Evolutionary conservation across 2,329 filamentous ascomycete species (phyloP).

Genomic region (Cladosporium sp.): DNA sequence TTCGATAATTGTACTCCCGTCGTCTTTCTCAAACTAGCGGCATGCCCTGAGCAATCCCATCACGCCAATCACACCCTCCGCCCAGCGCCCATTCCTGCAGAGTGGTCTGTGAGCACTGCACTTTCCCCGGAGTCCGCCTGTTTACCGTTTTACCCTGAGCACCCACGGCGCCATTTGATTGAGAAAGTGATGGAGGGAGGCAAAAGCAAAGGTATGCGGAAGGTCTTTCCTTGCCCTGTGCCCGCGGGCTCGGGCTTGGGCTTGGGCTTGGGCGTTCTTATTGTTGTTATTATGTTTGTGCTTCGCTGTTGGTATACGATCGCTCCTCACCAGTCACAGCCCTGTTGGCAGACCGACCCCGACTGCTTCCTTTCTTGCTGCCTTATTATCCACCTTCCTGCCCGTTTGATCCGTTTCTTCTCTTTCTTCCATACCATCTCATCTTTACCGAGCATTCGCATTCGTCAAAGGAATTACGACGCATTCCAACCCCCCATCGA

Average conservation of each 20-base stretch:
- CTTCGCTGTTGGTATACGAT: not conserved
- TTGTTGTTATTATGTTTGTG: too few species aligned
- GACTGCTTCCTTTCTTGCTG: not conserved
- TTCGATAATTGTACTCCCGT: not conserved
- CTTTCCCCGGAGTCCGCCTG: conserved; percentile 9
- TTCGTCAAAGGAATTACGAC: not conserved
- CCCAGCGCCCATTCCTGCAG: conserved; percentile 3
- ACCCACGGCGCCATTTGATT: not conserved
- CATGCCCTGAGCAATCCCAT: not conserved
- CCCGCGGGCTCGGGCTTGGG: too few species aligned
- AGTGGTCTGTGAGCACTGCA: conserved; percentile 6
- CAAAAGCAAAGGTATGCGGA: conserved; percentile 7
- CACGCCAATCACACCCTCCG: not conserved
- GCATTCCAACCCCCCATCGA: not conserved
- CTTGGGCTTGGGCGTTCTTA: too few species aligned
- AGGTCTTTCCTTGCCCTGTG: not conserved
- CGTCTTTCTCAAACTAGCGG: conserved; percentile 2
- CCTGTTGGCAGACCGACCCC: too few species aligned
- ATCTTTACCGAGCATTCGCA: not conserved
- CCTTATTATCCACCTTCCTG: not conserved
- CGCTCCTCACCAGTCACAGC: conserved; percentile 2
- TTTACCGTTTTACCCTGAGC: too few species aligned
- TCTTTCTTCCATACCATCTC: not conserved
- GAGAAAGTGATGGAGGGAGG: not conserved
- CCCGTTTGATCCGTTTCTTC: not conserved